Conservation (phyloP, 768 basidiomycete species). For the Boletus patriciae region DNA sequence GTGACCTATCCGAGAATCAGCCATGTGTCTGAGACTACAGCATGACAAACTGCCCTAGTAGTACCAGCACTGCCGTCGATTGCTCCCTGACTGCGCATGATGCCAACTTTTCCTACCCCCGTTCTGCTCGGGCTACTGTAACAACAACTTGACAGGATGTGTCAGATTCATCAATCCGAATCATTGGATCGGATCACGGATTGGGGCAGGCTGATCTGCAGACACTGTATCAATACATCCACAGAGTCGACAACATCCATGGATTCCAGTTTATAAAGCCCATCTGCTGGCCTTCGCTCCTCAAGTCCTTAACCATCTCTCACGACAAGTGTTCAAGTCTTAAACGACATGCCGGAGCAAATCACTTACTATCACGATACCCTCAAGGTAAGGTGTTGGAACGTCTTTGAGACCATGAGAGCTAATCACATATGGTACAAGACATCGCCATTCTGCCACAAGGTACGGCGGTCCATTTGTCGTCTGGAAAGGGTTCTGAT, state of each 20-base stretch:
- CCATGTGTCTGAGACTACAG: no score
- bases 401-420: background rate
- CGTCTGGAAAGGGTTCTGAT: background rate
- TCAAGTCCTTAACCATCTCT: background rate
- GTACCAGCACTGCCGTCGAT: no score
- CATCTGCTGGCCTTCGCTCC: background rate
- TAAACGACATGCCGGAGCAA: conserved; percentile 24
- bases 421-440: conserved; percentile 16
- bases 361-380: conserved; percentile 41
- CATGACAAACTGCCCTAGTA: no score
- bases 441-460: conserved; percentile 57
- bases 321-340: background rate
- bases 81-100: no score
- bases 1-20: no score
- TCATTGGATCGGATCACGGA: no score
- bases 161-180: no score
- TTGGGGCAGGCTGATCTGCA: no score
- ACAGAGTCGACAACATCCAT: background rate
- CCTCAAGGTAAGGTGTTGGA: conserved; percentile 37
- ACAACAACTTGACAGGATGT: no score
- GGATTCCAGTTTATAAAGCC: background rate
- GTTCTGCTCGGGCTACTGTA: no score
- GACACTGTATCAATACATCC: no score
- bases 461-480: conserved; percentile 35
- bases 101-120: no score